Base-by-base conservation (phyloP, 345 rosid species). In the Populus deltoides region DNA sequence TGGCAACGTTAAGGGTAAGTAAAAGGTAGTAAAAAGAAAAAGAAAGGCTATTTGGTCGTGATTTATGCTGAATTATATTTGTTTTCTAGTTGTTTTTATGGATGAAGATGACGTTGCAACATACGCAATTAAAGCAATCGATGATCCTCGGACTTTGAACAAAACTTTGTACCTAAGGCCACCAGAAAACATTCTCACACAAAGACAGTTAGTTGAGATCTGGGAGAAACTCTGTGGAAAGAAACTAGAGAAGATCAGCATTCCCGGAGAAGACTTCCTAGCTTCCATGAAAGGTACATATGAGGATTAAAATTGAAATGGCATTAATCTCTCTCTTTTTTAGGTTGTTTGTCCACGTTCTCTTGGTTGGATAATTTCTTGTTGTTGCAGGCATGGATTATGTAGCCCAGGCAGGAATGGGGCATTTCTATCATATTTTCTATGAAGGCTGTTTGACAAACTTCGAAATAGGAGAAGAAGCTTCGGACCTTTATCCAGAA, bases 361-460 rank as follows among this genome's bases (percentile, higher is more conserved):
- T 75, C 18, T 18, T 11, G 70, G 29, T 22, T 62, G 3, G 27
- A 8, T 18, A 1, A 15, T 25, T 8, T n/a, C 13, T 29, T 81
- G 33, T 27, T 76, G 69, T 41, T 66, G 84, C 85, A 92, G 99
- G 78, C 3, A 22, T 77, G 89, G 94, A 88, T 70, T 83, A 84
- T 68, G 92, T 87, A 22, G 74, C 33, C 1, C 87, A 89, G 74
- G 98, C 82, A 7, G 99, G 93, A 51, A 51, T 89, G 22, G 96
- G 97, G 35, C 99, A 95, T 81, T 95, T 92, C 81, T 90, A 87
- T 78, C 97, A 95, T 72, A 85, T 95, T 1, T 95, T 83, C 81
- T 95, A 89, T 16, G 97, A 95, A 76, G 97, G 99, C 33, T 89
- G 99, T 72, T 80, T 93, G 27, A 83, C 96, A 13, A 89, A 94